Evolutionary conservation across 768 basidiomycete genomes (phyloP).

Genomic region (Tylopilus balloui): DNA sequence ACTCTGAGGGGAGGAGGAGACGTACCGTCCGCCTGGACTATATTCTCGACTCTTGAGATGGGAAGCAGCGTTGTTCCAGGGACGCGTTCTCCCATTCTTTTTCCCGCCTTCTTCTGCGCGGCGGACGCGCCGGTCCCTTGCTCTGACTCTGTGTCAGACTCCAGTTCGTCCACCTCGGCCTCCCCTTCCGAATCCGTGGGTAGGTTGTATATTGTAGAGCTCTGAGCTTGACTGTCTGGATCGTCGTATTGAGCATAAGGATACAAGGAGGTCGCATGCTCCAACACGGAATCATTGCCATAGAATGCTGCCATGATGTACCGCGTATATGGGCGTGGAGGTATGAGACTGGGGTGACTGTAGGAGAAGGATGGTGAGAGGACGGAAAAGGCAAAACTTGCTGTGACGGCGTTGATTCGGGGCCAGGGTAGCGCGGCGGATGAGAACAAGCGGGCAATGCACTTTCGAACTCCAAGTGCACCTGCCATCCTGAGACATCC

Average conservation of each 20-base stretch:
- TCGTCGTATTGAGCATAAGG: slow-evolving; percentile 29
- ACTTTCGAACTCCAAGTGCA: slow-evolving; percentile 9
- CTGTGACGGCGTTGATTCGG: slow-evolving; percentile 16
- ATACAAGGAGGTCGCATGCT: slow-evolving; percentile 32
- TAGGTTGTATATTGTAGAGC: slow-evolving; percentile 30
- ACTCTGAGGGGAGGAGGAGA: slow-evolving; percentile 13
- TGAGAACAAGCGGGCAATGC: slow-evolving; percentile 21
- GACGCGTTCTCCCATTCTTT: slow-evolving; percentile 39
- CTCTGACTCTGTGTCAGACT: slow-evolving; percentile 32
- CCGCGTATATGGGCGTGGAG: slow-evolving; percentile 12
- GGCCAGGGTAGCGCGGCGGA: slow-evolving; percentile 25
- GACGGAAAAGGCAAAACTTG: slow-evolving; percentile 8
- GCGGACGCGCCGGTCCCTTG: slow-evolving; percentile 24
- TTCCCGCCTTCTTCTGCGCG: slow-evolving; percentile 27
- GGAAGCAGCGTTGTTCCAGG: slow-evolving; percentile 70
- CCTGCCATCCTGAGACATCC: slow-evolving; percentile 22
- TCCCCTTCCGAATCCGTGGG: slow-evolving; percentile 34
- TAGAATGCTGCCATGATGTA: slow-evolving; percentile 32
- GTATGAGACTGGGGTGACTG: slow-evolving; percentile 1
- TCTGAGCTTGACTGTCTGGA: slow-evolving; percentile 19
- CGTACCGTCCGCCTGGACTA: slow-evolving; percentile 74
- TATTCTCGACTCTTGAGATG: slow-evolving; percentile 62
- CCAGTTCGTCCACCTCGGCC: slow-evolving; percentile 33
- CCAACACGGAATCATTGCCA: slow-evolving; percentile 23
- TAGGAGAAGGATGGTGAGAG: background rate